These are phyloP conservation scores for Barnettozyma botsteinii DNA, from an alignment of 805 yeast genomes.

Conservation along the genomic window DNA sequence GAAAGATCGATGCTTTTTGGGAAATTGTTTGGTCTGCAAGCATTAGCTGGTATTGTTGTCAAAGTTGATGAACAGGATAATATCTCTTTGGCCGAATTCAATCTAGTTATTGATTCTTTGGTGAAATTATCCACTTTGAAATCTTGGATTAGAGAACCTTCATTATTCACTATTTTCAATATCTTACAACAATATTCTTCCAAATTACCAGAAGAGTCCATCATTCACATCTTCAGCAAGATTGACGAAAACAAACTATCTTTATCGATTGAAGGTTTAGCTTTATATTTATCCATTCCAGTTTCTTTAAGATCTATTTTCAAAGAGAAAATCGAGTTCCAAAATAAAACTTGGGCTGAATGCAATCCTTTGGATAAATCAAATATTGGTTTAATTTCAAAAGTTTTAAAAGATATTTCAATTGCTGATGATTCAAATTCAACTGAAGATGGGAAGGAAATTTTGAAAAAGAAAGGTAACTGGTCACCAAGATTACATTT, in stretches of 20 bases:
- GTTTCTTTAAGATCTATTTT: conserved; percentile 10
- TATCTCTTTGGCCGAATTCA: conserved; percentile 26
- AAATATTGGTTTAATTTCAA: conserved; percentile 55
- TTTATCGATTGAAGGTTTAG: conserved; percentile 73
- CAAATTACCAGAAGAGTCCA: conserved; percentile 17
- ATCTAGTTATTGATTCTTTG: conserved; percentile 39
- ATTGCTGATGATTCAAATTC: conserved; percentile 28
- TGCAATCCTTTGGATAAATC: conserved; percentile 71
- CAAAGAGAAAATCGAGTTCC: conserved; percentile 9
- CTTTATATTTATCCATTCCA: conserved; percentile 58
- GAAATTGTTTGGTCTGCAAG: conserved; percentile 75
- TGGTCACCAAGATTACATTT: conserved; percentile 76
- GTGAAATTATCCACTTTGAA: conserved; percentile 57
- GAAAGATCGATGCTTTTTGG: conserved; percentile 80
- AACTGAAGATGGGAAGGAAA: conserved; percentile 18
- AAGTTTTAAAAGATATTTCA: conserved; percentile 55
- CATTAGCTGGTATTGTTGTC: conserved; percentile 44
- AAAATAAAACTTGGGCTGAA: conserved; percentile 49
- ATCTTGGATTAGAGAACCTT: conserved; percentile 83
- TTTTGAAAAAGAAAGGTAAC: conserved; percentile 46
- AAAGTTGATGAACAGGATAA: conserved; percentile 2
- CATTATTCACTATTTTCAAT: conserved; percentile 63
- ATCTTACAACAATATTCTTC: conserved; percentile 33
- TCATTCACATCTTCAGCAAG: conserved; percentile 32
- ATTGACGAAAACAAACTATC: conserved; percentile 51